Evolutionary conservation across 768 basidiomycete genomes (phyloP), one percentile per base, ranked within the genome.

Genomic region (Pleurotus tuoliensis): DNA sequence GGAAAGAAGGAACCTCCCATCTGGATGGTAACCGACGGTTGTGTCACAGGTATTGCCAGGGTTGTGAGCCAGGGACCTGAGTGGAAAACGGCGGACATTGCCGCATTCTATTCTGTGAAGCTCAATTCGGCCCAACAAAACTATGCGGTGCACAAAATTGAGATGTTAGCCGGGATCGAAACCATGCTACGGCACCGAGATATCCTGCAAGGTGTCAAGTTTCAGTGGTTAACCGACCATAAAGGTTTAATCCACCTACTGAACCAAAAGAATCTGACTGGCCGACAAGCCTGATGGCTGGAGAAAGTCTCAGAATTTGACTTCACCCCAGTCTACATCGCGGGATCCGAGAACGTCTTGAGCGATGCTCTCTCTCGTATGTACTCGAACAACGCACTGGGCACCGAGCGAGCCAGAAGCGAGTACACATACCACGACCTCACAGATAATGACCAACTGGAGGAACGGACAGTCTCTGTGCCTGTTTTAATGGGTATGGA

Each of bases 21-120:
- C 9, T 62, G 53, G 22, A 16, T 68, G 15, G 57, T 64, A 4
- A 64, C 53, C 0, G 60, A 68, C 51, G 63, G 62, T 7, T 64
- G 59, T n/a, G 47, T 45, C n/a, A 61, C 56, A 4, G 61, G 67
- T 11, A 55, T 58, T 22, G 48, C 59, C 16, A 57, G 57, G 4
- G 22, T 58, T 13, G 46, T 61, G 16, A 53, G 40, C 24, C 59
- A 60, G 38, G 59, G 59, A 13, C 18, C 20, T 1, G 47, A 58
- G 40, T 66, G 66, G 60, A 63, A 66, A 25, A 43, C 46, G 0
- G 58, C 67, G 5, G 55, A 64, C 7, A 71, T 71, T 1, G 68
- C 65, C 53, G 53, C 64, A 54, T 59, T 64, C 57, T 37, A 71
- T 61, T 73, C 49, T 5, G 40, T 25, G 30, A 64, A 59, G 20